Evolutionary conservation across 352 stramenopile species (phyloP).

Genomic region (Globisporangium yorkense): DNA sequence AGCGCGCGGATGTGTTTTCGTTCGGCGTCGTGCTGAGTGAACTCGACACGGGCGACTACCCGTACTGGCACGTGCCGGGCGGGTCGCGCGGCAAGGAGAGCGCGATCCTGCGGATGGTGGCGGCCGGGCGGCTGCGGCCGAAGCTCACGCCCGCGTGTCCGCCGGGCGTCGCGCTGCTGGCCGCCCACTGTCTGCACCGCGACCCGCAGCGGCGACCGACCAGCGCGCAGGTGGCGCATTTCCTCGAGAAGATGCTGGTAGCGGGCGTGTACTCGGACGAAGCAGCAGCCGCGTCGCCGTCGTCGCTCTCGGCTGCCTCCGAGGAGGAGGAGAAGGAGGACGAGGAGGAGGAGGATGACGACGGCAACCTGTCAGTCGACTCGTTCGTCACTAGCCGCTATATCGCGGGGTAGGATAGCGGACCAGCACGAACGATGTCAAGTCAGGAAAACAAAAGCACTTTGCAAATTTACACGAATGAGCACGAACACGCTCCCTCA

Average conservation of each 20-base stretch:
- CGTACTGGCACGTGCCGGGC: slow-evolving; percentile 56
- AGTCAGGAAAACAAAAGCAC: too few relatives aligned
- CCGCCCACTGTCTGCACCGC: slow-evolving; percentile 38
- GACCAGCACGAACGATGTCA: too few relatives aligned
- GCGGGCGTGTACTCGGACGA: neutral
- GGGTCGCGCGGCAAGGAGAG: slow-evolving; percentile 41
- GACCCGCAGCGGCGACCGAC: slow-evolving; percentile 53
- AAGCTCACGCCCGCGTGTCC: slow-evolving; percentile 47
- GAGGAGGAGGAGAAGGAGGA: neutral
- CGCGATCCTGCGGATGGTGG: slow-evolving; percentile 56
- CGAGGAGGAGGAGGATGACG: too few relatives aligned
- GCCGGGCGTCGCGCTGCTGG: slow-evolving; percentile 32
- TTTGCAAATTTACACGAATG: too few relatives aligned
- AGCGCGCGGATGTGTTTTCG: slow-evolving; percentile 53
- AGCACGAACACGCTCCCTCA: too few relatives aligned
- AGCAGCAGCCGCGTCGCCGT: too few relatives aligned
- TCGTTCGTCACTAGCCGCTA: neutral
- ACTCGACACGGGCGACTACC: slow-evolving; percentile 54
- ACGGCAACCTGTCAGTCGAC: neutral
- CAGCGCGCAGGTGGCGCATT: slow-evolving; percentile 46
- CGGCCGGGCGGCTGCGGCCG: slow-evolving; percentile 40
- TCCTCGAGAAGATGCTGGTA: slow-evolving; percentile 35
- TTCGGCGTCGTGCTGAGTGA: slow-evolving; percentile 45
- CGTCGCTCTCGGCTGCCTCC: neutral
- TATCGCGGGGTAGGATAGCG: too few relatives aligned